phyloP scores from a whole-genome alignment of 306 rosid genomes.

The Chamaecrista fasciculata region DNA sequence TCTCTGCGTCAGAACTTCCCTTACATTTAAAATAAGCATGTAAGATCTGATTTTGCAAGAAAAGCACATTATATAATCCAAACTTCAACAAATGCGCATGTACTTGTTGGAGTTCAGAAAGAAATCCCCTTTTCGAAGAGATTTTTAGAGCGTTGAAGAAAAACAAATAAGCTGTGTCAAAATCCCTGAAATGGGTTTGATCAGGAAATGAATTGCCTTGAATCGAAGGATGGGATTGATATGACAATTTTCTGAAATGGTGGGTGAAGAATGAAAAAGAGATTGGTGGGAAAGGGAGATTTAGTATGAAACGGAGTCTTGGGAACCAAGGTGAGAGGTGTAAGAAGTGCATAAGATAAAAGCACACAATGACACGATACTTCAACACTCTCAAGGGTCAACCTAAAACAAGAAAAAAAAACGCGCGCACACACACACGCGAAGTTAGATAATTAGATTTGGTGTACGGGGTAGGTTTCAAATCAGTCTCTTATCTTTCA shows the following conservation, averaged over 20 bases:
- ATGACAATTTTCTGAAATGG: constrained; percentile 23
- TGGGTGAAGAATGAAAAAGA: constrained; percentile 14
- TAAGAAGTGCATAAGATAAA: constrained; percentile 25
- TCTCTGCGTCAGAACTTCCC: constrained; percentile 41
- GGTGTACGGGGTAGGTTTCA: too few relatives aligned
- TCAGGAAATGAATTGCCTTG: constrained; percentile 18
- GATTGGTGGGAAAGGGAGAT: constrained; percentile 35
- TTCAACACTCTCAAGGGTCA: too few relatives aligned
- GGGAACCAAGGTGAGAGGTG: constrained; percentile 28
- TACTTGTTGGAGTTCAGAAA: constrained; percentile 55
- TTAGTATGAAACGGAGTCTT: constrained; percentile 38
- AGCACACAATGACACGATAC: too few relatives aligned
- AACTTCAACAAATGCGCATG: constrained; percentile 60
- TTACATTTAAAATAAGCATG: constrained; percentile 46
- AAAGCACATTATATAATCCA: constrained; percentile 47
- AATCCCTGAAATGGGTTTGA: constrained; percentile 38
- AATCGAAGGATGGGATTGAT: constrained; percentile 23
- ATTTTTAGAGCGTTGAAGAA: constrained; percentile 56
- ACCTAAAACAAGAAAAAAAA: too few relatives aligned
- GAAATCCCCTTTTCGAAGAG: constrained; percentile 47
- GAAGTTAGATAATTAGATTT: too few relatives aligned
- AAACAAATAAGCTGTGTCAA: constrained; percentile 33
- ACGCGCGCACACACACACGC: too few relatives aligned
- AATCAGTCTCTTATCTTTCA: too few relatives aligned
- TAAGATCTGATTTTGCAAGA: constrained; percentile 54